Conservation (phyloP, 1,284 basidiomycete genomes). For the Cryptococcus amylolentus region DNA sequence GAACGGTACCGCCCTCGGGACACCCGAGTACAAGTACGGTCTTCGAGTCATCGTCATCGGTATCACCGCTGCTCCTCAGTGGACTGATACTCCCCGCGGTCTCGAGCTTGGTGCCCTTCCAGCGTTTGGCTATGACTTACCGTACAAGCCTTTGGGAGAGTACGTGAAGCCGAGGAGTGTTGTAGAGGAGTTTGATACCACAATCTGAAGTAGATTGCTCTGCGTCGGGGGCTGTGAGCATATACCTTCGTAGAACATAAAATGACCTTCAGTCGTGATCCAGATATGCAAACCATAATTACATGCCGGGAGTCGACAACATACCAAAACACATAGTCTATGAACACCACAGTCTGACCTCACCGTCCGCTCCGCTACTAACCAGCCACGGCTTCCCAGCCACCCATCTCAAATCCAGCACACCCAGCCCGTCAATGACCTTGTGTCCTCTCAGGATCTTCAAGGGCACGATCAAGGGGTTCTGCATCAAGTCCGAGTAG, state of each 20-base stretch:
- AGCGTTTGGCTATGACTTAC: constrained; percentile 32
- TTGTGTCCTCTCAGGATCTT: constrained; percentile 92
- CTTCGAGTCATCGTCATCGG: constrained; percentile 59
- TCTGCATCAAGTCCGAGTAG: constrained; percentile 89
- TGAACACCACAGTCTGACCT: constrained; percentile 73
- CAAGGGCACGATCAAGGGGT: constrained; percentile 92
- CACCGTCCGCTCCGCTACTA: constrained; percentile 89
- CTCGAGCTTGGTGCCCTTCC: constrained; percentile 45
- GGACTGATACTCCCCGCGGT: constrained; percentile 56
- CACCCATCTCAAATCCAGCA: constrained; percentile 87
- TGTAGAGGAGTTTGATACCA: constrained; percentile 34
- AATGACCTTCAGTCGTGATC: no score
- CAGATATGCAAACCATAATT: background rate
- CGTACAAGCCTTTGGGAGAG: constrained; percentile 38
- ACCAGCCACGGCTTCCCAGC: constrained; percentile 88
- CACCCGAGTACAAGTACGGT: constrained; percentile 57
- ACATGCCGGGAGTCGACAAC: background rate
- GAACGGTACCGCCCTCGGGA: constrained; percentile 57
- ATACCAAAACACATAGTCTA: constrained; percentile 17
- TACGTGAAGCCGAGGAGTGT: constrained; percentile 46
- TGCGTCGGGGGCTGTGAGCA: no score
- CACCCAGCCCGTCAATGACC: constrained; percentile 79
- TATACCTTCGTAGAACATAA: no score
- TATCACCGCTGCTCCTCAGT: constrained; percentile 58
- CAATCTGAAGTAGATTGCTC: no score